Conservation (phyloP, 768 basidiomycete species). For the Pulveroboletus sp. region DNA sequence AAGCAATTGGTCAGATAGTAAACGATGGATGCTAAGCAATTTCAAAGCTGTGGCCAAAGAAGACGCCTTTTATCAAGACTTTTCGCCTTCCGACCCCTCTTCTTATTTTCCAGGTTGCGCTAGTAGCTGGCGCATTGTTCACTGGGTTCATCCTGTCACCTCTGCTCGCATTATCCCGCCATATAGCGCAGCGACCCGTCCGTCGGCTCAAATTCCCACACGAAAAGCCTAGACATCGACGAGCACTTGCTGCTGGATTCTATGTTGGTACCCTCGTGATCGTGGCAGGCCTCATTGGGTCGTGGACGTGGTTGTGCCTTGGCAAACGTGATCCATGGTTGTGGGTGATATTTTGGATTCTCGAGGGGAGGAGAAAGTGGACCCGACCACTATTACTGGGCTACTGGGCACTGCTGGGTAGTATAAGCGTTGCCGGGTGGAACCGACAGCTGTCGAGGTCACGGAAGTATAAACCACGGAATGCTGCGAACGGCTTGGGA, state of each 20-base stretch:
- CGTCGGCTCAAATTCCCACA: constrained; percentile 77
- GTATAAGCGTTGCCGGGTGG: constrained; percentile 91
- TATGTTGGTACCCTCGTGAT: constrained; percentile 73
- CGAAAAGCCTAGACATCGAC: constrained; percentile 78
- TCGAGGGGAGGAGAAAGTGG: constrained; percentile 76
- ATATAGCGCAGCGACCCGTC: constrained; percentile 83
- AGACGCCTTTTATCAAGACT: constrained; percentile 82
- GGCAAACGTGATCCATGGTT: constrained; percentile 81
- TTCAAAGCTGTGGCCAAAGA: constrained; percentile 69
- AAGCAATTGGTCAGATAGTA: constrained; percentile 23
- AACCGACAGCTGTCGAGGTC: constrained; percentile 82
- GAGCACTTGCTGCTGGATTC: constrained; percentile 81
- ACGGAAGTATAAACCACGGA: constrained; percentile 58
- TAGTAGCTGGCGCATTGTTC: constrained; percentile 88
- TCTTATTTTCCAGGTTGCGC: constrained; percentile 85
- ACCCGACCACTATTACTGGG: constrained; percentile 69
- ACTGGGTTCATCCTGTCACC: constrained; percentile 96
- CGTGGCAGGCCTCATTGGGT: constrained; percentile 77
- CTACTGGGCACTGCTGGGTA: constrained; percentile 82
- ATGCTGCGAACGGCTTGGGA: constrained; percentile 28
- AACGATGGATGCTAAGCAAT: constrained; percentile 1
- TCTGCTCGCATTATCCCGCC: constrained; percentile 84
- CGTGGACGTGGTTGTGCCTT: constrained; percentile 90
- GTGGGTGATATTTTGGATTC: constrained; percentile 74
- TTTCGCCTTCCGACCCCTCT: constrained; percentile 91